phyloP scores from a whole-genome alignment of 306 rosid genomes.

The Vicia faba region DNA sequence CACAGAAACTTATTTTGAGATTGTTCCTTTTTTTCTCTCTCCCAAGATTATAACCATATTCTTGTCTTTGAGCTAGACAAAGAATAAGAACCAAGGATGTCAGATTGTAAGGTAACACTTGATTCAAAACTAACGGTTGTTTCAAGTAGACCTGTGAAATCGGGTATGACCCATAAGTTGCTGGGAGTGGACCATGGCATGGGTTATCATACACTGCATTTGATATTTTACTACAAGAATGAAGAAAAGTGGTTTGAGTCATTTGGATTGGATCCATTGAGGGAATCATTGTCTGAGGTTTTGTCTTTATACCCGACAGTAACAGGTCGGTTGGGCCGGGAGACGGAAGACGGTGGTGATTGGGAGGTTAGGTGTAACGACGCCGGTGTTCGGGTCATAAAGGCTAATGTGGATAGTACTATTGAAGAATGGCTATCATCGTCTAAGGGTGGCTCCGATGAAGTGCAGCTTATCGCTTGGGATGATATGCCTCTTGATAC shows the following conservation, averaged over 20 bases:
- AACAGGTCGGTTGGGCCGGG: constrained; percentile 60
- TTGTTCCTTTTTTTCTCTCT: background rate
- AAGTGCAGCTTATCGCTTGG: constrained; percentile 51
- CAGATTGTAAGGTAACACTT: constrained; percentile 36
- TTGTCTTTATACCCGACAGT: constrained; percentile 54
- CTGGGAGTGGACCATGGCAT: constrained; percentile 55
- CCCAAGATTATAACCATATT: background rate
- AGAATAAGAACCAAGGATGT: background rate
- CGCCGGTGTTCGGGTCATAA: constrained; percentile 60
- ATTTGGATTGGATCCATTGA: constrained; percentile 55
- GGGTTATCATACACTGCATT: constrained; percentile 52
- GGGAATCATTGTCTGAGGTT: constrained; percentile 52
- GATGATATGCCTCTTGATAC: constrained; percentile 63
- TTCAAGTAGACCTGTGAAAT: constrained; percentile 54
- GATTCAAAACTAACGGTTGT: constrained; percentile 56
- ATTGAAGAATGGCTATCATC: constrained; percentile 65
- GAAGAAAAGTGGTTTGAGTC: constrained; percentile 33
- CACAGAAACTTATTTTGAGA: background rate
- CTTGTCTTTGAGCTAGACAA: background rate
- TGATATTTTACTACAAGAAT: constrained; percentile 58
- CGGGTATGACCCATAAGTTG: constrained; percentile 40
- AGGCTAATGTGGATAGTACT: constrained; percentile 55
- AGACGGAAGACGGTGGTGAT: constrained; percentile 47
- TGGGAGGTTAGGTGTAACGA: constrained; percentile 68
- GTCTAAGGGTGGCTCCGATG: constrained; percentile 48